Evolutionary conservation across 306 rosid species (phyloP), one percentile per base, ranked within the genome.

Genomic region (Arachis hypogaea): DNA sequence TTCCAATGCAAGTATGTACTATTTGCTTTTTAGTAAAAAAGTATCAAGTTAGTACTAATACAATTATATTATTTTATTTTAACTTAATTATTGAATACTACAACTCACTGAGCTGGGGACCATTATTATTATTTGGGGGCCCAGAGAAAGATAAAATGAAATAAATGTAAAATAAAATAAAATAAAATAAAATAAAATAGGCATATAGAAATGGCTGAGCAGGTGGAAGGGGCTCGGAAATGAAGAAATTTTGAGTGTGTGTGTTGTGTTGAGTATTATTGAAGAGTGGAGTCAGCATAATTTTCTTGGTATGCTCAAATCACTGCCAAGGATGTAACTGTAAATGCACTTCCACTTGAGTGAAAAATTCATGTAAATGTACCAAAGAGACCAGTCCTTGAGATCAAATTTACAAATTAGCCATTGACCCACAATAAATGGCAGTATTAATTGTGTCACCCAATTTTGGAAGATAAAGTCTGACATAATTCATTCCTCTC

Each of bases 401-500:
- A 61, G 18, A 0, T 45, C 28, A 52, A 67, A 73, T 16, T 68
- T 61, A 61, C 66, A 40, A 11, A 7, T 66, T 59, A 79, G 70
- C 68, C 41, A 33, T 28, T 60, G 7, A 8, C 70, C 3, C 64
- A 61, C 66, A 72, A 74, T 84, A 60, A 86, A 88, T 86, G 81
- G 50, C 51, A 61, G 55, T 77, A 80, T 81, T 88, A 68, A 86
- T 77, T 84, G 62, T 40, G 79, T 45, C 59, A 14, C 73, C 77
- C 62, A 54, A 28, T 73, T 71, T 68, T 57, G 74, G 76, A 45
- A 55, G 69, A 47, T 77, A 33, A 73, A 77, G 41, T 80, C 85
- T 83, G 81, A 82, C 82, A 74, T n/a, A 7, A 8, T 71, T 83
- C 88, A 60, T 59, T 71, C 82, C 49, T 45, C 52, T 84, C 67